A percentile compares a stretch with the other conserved stretches of the same genome.
Evolutionary conservation across 2,329 filamentous ascomycete species (phyloP).

Genomic region (Akanthomyces lecanii): DNA sequence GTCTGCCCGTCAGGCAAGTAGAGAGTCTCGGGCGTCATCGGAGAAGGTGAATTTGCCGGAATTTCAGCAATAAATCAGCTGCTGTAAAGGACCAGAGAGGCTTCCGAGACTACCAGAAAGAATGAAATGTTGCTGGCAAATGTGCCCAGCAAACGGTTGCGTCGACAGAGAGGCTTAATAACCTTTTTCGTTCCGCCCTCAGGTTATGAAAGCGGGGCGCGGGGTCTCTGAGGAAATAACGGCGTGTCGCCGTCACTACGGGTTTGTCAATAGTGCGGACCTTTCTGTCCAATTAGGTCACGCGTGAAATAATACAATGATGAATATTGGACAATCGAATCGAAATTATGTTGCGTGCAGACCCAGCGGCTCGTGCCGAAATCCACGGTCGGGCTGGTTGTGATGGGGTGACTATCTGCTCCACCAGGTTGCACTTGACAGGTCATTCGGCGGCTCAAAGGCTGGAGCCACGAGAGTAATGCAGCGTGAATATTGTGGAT

Average conservation of each 20-base stretch:
- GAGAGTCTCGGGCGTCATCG: slow-evolving; percentile 45
- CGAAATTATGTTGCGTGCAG: background rate
- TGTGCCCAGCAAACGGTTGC: background rate
- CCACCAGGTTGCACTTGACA: background rate
- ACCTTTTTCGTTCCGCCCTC: background rate
- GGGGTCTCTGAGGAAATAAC: slow-evolving; percentile 10
- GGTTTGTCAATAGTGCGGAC: background rate
- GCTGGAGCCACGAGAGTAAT: background rate
- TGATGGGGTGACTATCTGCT: background rate
- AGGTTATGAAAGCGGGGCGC: slow-evolving; percentile 11
- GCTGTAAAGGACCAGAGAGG: background rate
- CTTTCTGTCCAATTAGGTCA: background rate
- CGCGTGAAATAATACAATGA: background rate
- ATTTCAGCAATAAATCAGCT: background rate
- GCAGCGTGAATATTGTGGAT: background rate
- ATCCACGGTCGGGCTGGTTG: background rate
- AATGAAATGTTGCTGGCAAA: background rate
- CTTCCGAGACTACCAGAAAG: background rate
- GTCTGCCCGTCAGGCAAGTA: slow-evolving; percentile 84
- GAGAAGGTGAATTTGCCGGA: background rate
- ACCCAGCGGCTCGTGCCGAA: slow-evolving; percentile 12
- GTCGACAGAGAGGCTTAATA: slow-evolving; percentile 2
- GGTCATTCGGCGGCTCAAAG: background rate
- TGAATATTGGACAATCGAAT: background rate
- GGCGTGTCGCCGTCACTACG: background rate